These are phyloP conservation scores for Cicer chorassanicum DNA, from an alignment of 306 rosid genomes.

Conservation along the genomic window DNA sequence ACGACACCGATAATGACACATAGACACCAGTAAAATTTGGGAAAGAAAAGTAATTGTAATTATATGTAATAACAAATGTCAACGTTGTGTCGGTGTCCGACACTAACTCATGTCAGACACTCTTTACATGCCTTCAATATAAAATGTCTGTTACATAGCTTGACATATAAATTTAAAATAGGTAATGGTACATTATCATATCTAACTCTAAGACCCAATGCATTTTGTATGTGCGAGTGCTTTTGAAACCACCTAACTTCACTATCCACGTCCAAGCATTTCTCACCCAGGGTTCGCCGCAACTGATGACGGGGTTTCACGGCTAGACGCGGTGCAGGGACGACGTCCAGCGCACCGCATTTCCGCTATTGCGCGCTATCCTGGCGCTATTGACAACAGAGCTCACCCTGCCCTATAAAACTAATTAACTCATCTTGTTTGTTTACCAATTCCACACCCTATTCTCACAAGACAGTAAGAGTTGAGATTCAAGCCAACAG, in stretches of 20 bases:
- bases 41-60: no score
- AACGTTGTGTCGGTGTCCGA: no score
- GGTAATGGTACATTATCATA: constrained; percentile 12
- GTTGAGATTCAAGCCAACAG: constrained; percentile 18
- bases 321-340: no score
- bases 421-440: not conserved
- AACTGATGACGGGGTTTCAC: no score
- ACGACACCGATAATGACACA: no score
- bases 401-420: not conserved
- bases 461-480: not conserved
- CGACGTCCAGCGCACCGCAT: no score
- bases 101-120: no score
- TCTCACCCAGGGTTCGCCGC: not conserved
- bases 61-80: no score
- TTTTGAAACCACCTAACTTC: constrained; percentile 3
- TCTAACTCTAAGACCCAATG: constrained; percentile 24
- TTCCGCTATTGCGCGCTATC: no score
- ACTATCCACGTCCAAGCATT: not conserved
- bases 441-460: not conserved
- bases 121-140: no score
- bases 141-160: not conserved
- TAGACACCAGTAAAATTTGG: no score
- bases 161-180: constrained; percentile 15
- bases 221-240: not conserved
- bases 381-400: no score